These are phyloP conservation scores for Jackrogersella minutella DNA, from an alignment of 495 filamentous ascomycete species.

Conservation along the genomic window DNA sequence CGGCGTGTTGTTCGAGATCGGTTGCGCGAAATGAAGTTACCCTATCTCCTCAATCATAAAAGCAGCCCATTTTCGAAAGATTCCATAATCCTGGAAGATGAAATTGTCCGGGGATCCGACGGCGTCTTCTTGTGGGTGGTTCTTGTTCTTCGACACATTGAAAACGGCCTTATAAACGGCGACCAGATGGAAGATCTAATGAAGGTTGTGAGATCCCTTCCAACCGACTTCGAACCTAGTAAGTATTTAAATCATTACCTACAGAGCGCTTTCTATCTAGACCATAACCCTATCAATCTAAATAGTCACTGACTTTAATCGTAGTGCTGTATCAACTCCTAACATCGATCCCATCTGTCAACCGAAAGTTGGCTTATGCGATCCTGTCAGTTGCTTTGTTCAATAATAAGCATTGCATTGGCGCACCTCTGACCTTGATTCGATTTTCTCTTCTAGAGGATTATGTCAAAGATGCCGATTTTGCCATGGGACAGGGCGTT, in stretches of 20 bases:
- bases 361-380: not conserved
- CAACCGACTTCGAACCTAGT: conserved; percentile 1
- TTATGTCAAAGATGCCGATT: not conserved
- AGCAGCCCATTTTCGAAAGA: too few species aligned
- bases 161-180: not conserved
- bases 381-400: not conserved
- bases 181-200: not conserved
- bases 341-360: not conserved
- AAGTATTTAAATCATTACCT: not conserved
- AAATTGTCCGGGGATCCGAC: not conserved
- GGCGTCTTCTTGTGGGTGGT: not conserved
- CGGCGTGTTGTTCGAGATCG: conserved; percentile 30
- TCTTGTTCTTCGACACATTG: conserved; percentile 1
- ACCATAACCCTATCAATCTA: not conserved
- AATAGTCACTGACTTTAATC: not conserved
- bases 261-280: not conserved
- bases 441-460: not conserved
- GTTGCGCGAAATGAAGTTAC: not conserved
- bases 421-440: not conserved
- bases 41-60: not conserved
- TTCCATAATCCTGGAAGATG: not conserved
- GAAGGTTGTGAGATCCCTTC: not conserved
- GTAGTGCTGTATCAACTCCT: not conserved
- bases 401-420: not conserved
- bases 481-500: not conserved